phyloP scores from a whole-genome alignment of 371 early-diverging fungal species.

The Actinomucor elegans region DNA sequence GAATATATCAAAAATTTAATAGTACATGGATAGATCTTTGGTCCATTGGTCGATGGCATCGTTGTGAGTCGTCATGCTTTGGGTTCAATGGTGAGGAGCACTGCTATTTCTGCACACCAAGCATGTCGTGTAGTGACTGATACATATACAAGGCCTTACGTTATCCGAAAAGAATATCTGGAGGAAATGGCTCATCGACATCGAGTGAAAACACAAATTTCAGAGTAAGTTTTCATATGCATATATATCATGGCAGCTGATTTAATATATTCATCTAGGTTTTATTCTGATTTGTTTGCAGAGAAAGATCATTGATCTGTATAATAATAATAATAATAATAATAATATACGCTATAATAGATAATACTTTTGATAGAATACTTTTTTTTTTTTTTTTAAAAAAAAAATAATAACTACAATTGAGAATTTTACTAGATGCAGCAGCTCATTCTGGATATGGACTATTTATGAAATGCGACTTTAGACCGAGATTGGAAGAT shows the following conservation, averaged over 20 bases:
- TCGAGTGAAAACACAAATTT: conserved; percentile 43
- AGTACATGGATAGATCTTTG: conserved; percentile 49
- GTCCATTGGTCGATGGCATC: conserved; percentile 75
- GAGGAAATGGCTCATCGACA: conserved; percentile 58
- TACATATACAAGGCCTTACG: conserved; percentile 56
- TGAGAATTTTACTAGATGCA: no score
- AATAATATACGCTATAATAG: no score
- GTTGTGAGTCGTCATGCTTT: conserved; percentile 68
- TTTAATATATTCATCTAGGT: conserved; percentile 1
- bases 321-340: no score
- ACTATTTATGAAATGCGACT: no score
- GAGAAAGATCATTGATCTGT: conserved; percentile 9
- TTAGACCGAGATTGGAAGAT: no score
- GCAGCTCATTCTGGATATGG: no score
- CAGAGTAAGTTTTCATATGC: conserved; percentile 34
- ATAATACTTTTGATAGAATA: no score
- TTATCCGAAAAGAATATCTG: conserved; percentile 58
- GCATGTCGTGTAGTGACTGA: conserved; percentile 61
- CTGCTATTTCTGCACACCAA: conserved; percentile 69
- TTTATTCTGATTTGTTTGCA: conserved; percentile 18
- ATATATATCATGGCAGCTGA: background rate
- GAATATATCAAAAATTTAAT: background rate
- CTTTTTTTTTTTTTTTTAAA: no score
- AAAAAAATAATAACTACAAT: no score
- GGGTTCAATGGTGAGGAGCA: conserved; percentile 68